Base-by-base conservation (phyloP, 2,329 filamentous ascomycete genomes). In the Diaporthe citri region DNA sequence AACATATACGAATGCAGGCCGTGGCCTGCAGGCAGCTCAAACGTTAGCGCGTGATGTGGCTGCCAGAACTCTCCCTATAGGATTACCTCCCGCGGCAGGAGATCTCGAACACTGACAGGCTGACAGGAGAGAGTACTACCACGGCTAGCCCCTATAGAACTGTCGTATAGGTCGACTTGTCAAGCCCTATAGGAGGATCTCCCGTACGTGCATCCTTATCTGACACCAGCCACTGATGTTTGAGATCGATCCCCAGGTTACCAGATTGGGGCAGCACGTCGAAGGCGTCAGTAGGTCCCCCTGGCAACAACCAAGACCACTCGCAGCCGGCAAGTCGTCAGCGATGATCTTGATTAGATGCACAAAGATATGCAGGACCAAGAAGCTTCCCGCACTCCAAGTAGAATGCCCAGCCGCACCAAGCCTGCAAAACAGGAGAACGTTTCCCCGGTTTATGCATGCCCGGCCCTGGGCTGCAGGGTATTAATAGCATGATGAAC, bases 21-120 rank as follows among this genome's bases (percentile, higher is more conserved):
- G 46, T 67, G 28, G 64, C 48, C 64, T 48, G 64, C 48, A 41
- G 64, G 48, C 64, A 69, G 48, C 48, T 69, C 64, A 69, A 69
- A 69, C 64, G 4, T 55, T 69, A 69, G 64, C 64, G 64, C 64
- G 64, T 55, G 64, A 55, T 28, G 34, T 55, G 46, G 15, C 12
- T 13, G n/a, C 22, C 22, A 8, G 22, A 22, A 6, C 8, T 36
- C 48, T 69, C 48, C 64, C 48, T 69, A 69, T 55, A 69, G 48
- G 64, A 69, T 41, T 41, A 13, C 31, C 46, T 31, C 34, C 64
- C 48, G 46, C 22, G 17, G 13, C 0, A 15, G 20, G 13, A 20
- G 8, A 55, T 69, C 64, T 55, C 46, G 34, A 69, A 55, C 28
- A 41, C 31, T 25, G 64, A 55, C 34, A 55, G 46, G 64, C 41